Conservation (phyloP, 2,329 filamentous ascomycete species). For the Venturia oleaginea region DNA sequence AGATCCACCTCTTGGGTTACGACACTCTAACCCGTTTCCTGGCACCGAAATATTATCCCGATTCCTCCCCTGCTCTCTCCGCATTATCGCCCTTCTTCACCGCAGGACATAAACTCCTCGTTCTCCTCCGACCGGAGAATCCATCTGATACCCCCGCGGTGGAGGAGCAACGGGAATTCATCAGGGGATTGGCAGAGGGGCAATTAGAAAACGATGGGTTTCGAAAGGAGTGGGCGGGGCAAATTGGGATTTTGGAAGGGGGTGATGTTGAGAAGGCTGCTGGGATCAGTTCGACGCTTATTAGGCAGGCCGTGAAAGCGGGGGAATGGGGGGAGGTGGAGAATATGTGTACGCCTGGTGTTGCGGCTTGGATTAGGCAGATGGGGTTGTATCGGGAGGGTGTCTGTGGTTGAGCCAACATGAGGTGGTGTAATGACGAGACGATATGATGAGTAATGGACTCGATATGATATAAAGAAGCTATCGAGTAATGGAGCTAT, state of each 20-base stretch:
- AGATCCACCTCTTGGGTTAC: conserved; percentile 65
- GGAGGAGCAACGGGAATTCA: conserved; percentile 46
- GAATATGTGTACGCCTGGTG: conserved; percentile 46
- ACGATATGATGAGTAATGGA: not conserved
- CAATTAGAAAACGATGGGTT: conserved; percentile 47
- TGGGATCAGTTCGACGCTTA: conserved; percentile 51
- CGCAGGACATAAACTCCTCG: conserved; percentile 48
- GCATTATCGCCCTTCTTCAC: conserved; percentile 56
- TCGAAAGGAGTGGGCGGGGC: conserved; percentile 46
- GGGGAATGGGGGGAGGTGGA: conserved; percentile 40
- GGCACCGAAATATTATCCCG: conserved; percentile 60
- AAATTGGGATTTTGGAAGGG: conserved; percentile 52
- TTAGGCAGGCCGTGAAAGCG: conserved; percentile 46
- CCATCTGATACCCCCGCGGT: conserved; percentile 19
- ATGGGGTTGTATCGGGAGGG: conserved; percentile 47
- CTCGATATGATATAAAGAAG: too few species aligned
- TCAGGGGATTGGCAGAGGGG: conserved; percentile 39
- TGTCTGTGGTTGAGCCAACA: too few species aligned
- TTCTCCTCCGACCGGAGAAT: conserved; percentile 48
- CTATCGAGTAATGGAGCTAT: too few species aligned
- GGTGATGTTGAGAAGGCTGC: conserved; percentile 24
- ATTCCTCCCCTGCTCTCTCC: conserved; percentile 36
- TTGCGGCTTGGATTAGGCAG: conserved; percentile 49
- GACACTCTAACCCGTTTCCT: conserved; percentile 68
- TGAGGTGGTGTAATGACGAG: not conserved